Percentiles rank a stretch among this genome's conserved stretches.
phyloP scores from a whole-genome alignment of 805 yeast species.

The Sugiyamaella qingdaonensis region DNA sequence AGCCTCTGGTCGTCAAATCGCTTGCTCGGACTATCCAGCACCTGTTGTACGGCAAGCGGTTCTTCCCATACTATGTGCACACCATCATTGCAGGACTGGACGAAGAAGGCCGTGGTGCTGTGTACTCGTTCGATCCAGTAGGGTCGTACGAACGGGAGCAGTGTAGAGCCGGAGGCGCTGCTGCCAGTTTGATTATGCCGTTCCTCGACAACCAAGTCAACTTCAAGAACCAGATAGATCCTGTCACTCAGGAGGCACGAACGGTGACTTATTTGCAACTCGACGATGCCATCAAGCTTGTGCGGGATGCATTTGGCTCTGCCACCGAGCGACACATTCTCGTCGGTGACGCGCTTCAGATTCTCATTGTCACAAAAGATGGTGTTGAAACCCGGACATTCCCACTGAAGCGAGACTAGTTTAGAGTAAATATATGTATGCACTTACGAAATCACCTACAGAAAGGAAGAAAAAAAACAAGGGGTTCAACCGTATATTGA shows the following conservation, averaged over 20 bases:
- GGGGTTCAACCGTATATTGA: too few species aligned
- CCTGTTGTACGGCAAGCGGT: slow-evolving; percentile 83
- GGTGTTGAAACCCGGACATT: slow-evolving; percentile 81
- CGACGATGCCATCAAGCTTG: slow-evolving; percentile 83
- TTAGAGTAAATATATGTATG: background rate
- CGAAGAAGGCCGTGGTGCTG: slow-evolving; percentile 87
- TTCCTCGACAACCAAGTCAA: slow-evolving; percentile 96
- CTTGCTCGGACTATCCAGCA: slow-evolving; percentile 93
- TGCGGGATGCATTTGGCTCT: slow-evolving; percentile 89
- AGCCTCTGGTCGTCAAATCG: slow-evolving; percentile 59
- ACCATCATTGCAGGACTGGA: slow-evolving; percentile 94
- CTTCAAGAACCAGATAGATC: slow-evolving; percentile 87
- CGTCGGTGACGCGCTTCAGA: slow-evolving; percentile 95
- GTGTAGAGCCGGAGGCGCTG: slow-evolving; percentile 97
- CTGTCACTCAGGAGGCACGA: slow-evolving; percentile 67
- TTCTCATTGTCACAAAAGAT: slow-evolving; percentile 85
- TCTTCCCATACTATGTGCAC: slow-evolving; percentile 95
- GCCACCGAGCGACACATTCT: slow-evolving; percentile 98
- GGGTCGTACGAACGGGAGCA: slow-evolving; percentile 97
- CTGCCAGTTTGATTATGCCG: slow-evolving; percentile 94
- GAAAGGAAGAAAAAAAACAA: too few species aligned
- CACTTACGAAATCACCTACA: too few species aligned
- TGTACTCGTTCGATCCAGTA: slow-evolving; percentile 95
- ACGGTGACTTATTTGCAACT: slow-evolving; percentile 56
- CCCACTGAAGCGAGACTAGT: slow-evolving; percentile 82